A percentile compares a stretch with the other conserved stretches of the same genome.
Conservation (phyloP, 345 rosid genomes). For the Triadica sebifera region DNA sequence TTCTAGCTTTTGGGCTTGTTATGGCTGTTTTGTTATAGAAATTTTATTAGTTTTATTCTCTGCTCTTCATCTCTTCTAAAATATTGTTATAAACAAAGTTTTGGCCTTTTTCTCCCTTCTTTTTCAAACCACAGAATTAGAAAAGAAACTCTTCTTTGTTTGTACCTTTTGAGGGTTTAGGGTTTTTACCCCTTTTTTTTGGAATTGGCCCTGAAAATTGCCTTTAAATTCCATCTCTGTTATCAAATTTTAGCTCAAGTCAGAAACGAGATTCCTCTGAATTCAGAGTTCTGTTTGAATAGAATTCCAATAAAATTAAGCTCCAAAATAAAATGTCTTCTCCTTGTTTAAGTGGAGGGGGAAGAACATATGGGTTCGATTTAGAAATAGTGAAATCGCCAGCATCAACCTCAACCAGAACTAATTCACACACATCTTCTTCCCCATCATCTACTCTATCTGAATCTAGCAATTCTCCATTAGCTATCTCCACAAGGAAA, state of each 20-base stretch:
- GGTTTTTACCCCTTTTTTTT: constrained; percentile 29
- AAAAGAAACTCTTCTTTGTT: not conserved
- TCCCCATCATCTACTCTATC: constrained; percentile 85
- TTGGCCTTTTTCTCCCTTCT: constrained; percentile 35
- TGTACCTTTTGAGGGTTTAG: constrained; percentile 41
- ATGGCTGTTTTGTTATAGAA: too few relatives aligned
- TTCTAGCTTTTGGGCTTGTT: not conserved
- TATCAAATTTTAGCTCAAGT: not conserved
- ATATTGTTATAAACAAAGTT: constrained; percentile 8
- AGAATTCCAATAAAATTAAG: not conserved
- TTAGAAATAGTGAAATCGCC: constrained; percentile 67
- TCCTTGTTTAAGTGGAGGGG: not conserved
- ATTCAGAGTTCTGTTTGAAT: constrained; percentile 5
- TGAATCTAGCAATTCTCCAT: constrained; percentile 69
- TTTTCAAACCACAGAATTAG: constrained; percentile 1
- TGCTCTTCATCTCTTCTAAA: constrained; percentile 11
- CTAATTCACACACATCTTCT: constrained; percentile 25
- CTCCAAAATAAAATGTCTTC: not conserved
- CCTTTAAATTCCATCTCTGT: not conserved
- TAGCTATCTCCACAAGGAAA: constrained; percentile 80
- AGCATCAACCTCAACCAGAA: constrained; percentile 37
- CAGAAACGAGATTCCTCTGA: constrained; percentile 12
- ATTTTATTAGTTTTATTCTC: too few relatives aligned
- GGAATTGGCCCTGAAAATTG: not conserved
- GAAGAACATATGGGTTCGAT: constrained; percentile 58